These are phyloP conservation scores for Colletotrichum horii DNA, from an alignment of 2,329 filamentous ascomycete species.

Conservation along the genomic window DNA sequence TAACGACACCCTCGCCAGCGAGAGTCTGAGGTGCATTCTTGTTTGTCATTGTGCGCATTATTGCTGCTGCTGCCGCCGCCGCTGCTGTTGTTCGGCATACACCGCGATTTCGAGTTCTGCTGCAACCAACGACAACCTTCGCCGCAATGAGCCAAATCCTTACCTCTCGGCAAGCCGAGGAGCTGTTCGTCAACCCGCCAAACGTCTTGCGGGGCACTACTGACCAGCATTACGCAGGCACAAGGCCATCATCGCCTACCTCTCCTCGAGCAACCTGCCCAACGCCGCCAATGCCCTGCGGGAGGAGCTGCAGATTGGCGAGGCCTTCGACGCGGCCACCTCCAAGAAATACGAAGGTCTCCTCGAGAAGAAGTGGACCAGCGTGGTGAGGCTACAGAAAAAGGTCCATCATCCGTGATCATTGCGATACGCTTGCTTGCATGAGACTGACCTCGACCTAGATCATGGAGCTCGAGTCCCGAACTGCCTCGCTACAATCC, in stretches of 20 bases:
- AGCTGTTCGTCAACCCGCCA: slow-evolving; percentile 66
- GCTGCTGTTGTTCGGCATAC: background rate
- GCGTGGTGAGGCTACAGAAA: slow-evolving; percentile 91
- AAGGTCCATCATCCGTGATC: slow-evolving; percentile 64
- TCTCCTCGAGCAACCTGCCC: slow-evolving; percentile 74
- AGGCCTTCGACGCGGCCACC: slow-evolving; percentile 77
- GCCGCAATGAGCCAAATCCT: slow-evolving; percentile 73
- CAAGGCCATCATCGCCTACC: slow-evolving; percentile 92
- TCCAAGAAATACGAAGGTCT: slow-evolving; percentile 94
- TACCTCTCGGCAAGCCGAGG: slow-evolving; percentile 82
- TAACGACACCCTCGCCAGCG: background rate
- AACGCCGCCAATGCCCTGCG: slow-evolving; percentile 75
- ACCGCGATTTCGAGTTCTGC: background rate
- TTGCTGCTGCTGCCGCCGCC: background rate
- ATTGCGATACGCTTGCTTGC: background rate
- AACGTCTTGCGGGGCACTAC: background rate
- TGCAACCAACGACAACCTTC: background rate
- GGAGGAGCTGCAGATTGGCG: slow-evolving; percentile 75
- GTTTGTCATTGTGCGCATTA: background rate
- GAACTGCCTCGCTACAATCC: slow-evolving; percentile 73
- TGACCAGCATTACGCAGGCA: slow-evolving; percentile 61
- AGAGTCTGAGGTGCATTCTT: background rate
- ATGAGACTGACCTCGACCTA: slow-evolving; percentile 37
- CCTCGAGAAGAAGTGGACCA: slow-evolving; percentile 98
- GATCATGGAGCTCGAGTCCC: slow-evolving; percentile 93